Base-by-base conservation (phyloP, 2,329 filamentous ascomycete species). In the Pseudocercospora macadamiae region DNA sequence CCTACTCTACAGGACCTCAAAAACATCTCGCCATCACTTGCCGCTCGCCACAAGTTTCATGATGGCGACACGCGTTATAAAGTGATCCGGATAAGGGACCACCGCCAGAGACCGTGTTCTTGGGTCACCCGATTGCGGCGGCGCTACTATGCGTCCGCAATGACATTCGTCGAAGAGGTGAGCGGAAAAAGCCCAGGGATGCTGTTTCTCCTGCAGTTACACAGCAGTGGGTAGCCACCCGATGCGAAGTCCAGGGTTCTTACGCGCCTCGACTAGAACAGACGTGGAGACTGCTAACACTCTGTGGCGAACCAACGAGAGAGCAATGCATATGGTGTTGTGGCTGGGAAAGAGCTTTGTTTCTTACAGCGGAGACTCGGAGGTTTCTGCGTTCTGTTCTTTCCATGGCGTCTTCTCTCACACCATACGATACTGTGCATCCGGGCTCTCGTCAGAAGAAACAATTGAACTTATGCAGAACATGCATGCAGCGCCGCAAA, bases 41-140 rank as follows among this genome's bases (percentile, higher is more conserved):
- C 25, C 48, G 16, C 18, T 47, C 42, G n/a, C 30, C 51, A 48
- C 36, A 28, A 55, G 42, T 51, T 51, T 55, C 42, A 55, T 32
- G 36, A 7, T 21, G 16, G 37, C 37, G 23, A 19, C 37, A 42
- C 37, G 37, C 37, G 37, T 42, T 42, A 19, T 19, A 21, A 10
- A 42, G 45, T 26, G 39, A 28, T 44, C 25, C 28, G 23, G 25
- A 30, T 18, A 42, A 8, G 51, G 34, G 39, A 14, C 16, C 36
- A 28, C 5, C 16, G 18, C 37, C 14, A 32, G 18, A 59, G 21
- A 21, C 53, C 55, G 52, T 37, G 14, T 25, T 39, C 45, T 44
- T 37, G 59, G 51, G 34, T 19, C 52, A 52, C 54, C 55, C 54
- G 54, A 54, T 25, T 49, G 48, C 55, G 55, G 49, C 62, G 57